Percentiles rank a stretch among this genome's conserved stretches.
These are phyloP conservation scores for Cyclanthera cordifolia DNA, from an alignment of 306 rosid species.

Conservation along the genomic window DNA sequence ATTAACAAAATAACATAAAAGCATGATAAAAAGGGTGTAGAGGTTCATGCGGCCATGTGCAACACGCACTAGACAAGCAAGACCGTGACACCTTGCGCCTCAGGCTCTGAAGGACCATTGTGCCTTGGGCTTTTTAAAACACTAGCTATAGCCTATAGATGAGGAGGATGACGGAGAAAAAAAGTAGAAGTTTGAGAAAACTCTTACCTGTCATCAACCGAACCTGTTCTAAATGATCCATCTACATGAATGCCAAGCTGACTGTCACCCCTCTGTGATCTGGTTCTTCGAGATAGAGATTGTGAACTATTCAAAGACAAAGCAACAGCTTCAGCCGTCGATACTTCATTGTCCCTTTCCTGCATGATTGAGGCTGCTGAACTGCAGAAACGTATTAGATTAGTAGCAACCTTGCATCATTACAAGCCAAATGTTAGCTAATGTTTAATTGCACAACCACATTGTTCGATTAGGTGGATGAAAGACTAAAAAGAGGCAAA, in stretches of 20 bases:
- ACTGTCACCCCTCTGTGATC: conserved; percentile 67
- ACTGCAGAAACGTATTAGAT: conserved; percentile 39
- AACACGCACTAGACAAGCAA: no score
- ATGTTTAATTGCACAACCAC: neutral
- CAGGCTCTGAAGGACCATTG: no score
- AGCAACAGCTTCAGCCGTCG: conserved; percentile 71
- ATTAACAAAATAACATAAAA: no score
- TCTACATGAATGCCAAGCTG: conserved; percentile 48
- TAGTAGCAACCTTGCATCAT: conserved; percentile 10
- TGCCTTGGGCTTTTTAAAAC: no score
- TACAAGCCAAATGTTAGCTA: neutral
- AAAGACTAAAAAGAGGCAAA: neutral
- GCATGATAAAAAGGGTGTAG: no score
- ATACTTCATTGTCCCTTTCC: conserved; percentile 77
- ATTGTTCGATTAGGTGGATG: neutral
- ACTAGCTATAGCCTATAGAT: no score
- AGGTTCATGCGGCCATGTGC: no score
- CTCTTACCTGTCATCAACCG: conserved; percentile 81
- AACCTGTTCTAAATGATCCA: conserved; percentile 59
- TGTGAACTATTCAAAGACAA: conserved; percentile 56
- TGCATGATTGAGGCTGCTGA: conserved; percentile 45
- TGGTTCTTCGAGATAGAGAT: conserved; percentile 87
- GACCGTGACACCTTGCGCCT: no score
- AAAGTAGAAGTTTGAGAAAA: conserved; percentile 4
- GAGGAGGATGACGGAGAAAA: neutral